These are phyloP conservation scores for Phytopythium boreale DNA, from an alignment of 352 stramenopile genomes.

Conservation along the genomic window DNA sequence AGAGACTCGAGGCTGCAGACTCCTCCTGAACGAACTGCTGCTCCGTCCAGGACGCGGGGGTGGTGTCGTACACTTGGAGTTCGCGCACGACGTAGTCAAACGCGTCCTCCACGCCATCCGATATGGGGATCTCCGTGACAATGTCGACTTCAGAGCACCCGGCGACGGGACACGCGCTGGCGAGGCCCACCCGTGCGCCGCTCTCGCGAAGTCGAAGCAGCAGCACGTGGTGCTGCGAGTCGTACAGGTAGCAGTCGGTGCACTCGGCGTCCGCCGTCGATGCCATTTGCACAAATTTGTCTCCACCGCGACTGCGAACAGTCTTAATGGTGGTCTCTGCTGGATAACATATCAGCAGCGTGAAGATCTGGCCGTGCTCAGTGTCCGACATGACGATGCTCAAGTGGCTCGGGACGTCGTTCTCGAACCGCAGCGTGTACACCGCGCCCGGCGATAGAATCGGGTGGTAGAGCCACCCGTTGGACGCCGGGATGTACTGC, in stretches of 20 bases:
- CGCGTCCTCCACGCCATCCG: conserved; percentile 10
- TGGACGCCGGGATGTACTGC: conserved; percentile 30
- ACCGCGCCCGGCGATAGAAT: conserved; percentile 26
- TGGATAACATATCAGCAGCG: conserved; percentile 25
- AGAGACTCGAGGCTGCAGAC: not conserved
- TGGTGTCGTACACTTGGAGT: conserved; percentile 3
- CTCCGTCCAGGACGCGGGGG: not conserved
- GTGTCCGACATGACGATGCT: conserved; percentile 25
- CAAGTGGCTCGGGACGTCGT: conserved; percentile 18
- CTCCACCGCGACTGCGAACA: conserved; percentile 13
- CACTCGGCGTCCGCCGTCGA: conserved; percentile 10
- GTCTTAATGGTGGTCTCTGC: conserved; percentile 12
- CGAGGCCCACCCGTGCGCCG: conserved; percentile 3
- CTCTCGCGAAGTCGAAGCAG: conserved; percentile 17
- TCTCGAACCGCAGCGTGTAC: conserved; percentile 29
- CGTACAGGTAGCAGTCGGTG: conserved; percentile 30
- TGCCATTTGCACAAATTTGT: conserved; percentile 7
- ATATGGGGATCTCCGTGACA: conserved; percentile 7
- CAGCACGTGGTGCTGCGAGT: conserved; percentile 15
- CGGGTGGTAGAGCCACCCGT: conserved; percentile 39
- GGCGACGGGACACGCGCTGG: conserved; percentile 13
- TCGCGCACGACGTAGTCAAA: not conserved
- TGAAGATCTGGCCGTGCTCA: conserved; percentile 15
- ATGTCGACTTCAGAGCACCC: conserved; percentile 26
- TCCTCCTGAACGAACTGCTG: conserved; percentile 8